Base-by-base conservation (phyloP, 1,284 basidiomycete genomes). In the Tremellales sp. region DNA sequence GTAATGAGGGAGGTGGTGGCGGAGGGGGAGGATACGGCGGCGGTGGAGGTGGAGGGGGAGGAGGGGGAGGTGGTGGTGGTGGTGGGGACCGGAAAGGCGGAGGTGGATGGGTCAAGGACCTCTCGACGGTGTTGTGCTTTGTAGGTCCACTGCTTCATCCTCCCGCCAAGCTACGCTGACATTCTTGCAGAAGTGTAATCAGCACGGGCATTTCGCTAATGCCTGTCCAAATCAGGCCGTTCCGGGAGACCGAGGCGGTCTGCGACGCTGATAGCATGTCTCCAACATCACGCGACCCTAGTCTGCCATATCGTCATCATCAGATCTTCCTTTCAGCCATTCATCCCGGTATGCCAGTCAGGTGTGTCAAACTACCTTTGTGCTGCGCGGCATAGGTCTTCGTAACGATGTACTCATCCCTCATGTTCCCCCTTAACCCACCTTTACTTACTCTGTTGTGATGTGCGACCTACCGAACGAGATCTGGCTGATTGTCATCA, bases 161-260 rank as follows among this genome's bases (percentile, higher is more conserved):
- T 10, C 13, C n/a, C 31, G 12, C 24, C 19, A 21, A 7, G 24
- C 17, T 12, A 23, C n/a, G 45, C 40, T 54, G 46, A 52, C 41
- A 15, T 39, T n/a, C n/a, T 21, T 27, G 43, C 54, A 62, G 52
- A 49, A 45, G 40, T 61, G 62, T 21, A 60, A 61, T 43, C 86
- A 90, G 73, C 85, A 86, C 63, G 91, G 91, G 1, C 91, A 96
- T 70, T 94, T 93, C 67, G 91, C 91, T n/a, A 94, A 94, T 68
- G 83, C 87, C 60, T 94, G 91, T 74, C 81, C 86, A 50, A 89
- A 91, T 74, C 52, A 60, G 39, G 68, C 68, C 22, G 64, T 70
- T 6, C 70, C 72, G 2, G 72, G 72, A 1, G 72, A 74, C 53
- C 57, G 72, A 46, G 72, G 72, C 17, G 72, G 72, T 1, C 50